phyloP scores from a whole-genome alignment of 2,329 filamentous ascomycete genomes.

The Calonectria multiphialidica region DNA sequence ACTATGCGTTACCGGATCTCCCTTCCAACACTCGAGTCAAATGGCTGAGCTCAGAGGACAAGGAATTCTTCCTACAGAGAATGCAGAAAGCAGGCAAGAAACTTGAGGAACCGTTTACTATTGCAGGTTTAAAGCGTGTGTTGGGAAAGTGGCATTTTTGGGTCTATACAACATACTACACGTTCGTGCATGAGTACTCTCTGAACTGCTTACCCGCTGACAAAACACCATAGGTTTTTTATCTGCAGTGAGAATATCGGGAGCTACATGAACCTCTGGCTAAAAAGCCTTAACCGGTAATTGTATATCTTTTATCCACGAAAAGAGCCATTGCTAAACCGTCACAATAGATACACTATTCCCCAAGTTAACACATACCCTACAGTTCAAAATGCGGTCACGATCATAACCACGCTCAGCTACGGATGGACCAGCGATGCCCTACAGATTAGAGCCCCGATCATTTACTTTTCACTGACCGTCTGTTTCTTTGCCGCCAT shows the following conservation, averaged over 20 bases:
- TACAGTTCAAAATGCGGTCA: neutral
- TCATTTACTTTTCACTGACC: neutral
- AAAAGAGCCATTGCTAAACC: neutral
- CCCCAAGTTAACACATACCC: neutral
- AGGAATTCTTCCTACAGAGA: neutral
- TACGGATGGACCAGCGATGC: neutral
- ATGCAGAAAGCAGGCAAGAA: neutral
- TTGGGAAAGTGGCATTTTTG: neutral
- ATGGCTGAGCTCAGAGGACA: neutral
- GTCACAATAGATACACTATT: neutral
- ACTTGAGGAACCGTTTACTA: neutral
- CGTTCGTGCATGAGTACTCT: neutral
- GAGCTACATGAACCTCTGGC: constrained; percentile 1
- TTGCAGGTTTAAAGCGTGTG: neutral
- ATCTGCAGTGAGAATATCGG: neutral
- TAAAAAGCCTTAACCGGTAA: neutral
- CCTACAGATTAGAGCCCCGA: neutral
- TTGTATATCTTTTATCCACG: too few species aligned
- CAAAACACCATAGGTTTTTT: neutral
- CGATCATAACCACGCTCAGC: neutral
- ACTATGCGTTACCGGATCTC: neutral
- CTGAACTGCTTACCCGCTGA: neutral
- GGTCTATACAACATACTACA: neutral
- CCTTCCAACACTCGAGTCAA: constrained; percentile 2
- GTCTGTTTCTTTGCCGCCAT: neutral